A percentile compares a stretch with the other conserved stretches of the same genome.
phyloP scores from a whole-genome alignment of 2,329 filamentous ascomycete species.

The Arthrinium phaeospermum region DNA sequence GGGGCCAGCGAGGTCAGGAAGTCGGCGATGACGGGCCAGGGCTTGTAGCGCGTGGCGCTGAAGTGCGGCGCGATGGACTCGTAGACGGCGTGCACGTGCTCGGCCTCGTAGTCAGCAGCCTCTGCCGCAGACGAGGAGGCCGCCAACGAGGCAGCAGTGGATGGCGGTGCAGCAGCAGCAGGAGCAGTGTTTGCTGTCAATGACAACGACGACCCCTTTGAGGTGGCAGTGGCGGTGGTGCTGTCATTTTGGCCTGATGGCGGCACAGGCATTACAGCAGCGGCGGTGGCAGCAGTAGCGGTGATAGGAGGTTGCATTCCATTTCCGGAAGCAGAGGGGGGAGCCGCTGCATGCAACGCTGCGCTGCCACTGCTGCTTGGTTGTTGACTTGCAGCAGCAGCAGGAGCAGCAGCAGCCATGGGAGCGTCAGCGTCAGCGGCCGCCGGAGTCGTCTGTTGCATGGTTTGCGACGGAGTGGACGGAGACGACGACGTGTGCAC shows the following conservation, averaged over 20 bases:
- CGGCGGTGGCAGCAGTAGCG: constrained; percentile 13
- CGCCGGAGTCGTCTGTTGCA: constrained; percentile 11
- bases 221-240: constrained; percentile 14
- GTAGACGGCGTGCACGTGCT: constrained; percentile 92
- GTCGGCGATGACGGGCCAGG: constrained; percentile 87
- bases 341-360: constrained; percentile 13
- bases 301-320: constrained; percentile 10
- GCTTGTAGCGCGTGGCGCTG: constrained; percentile 78
- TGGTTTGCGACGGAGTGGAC: constrained; percentile 3
- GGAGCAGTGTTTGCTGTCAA: neutral
- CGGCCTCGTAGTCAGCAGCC: constrained; percentile 74
- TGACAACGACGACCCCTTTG: neutral
- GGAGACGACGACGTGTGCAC: constrained; percentile 6
- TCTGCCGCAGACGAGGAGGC: constrained; percentile 27
- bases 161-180: constrained; percentile 1
- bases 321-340: constrained; percentile 4
- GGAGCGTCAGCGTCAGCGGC: neutral
- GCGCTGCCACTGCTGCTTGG: constrained; percentile 12
- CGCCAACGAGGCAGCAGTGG: neutral
- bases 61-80: constrained; percentile 86
- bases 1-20: constrained; percentile 72
- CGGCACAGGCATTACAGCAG: neutral
- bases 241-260: constrained; percentile 9
- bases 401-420: neutral
- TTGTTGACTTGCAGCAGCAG: constrained; percentile 16